Conservation (phyloP, 495 filamentous ascomycete genomes). For the Usnea hakonensis region DNA sequence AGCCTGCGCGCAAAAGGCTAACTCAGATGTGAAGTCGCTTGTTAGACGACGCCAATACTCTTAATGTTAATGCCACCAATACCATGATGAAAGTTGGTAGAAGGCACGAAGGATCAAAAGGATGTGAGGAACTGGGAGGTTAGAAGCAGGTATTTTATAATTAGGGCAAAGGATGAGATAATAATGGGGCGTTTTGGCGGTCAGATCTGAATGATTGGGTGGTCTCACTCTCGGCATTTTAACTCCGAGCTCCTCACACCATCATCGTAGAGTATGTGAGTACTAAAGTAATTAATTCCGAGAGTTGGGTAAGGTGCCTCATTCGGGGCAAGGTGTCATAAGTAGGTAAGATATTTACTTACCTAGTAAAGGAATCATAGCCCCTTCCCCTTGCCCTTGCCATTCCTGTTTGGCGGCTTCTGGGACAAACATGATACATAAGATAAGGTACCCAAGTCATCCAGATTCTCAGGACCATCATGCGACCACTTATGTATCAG, state of each 20-base stretch:
- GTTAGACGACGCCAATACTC: background rate
- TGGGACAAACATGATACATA: background rate
- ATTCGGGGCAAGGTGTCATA: background rate
- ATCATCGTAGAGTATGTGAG: too few relatives aligned
- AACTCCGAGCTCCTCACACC: background rate
- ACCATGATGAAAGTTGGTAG: too few relatives aligned
- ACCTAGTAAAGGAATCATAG: background rate
- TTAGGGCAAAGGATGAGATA: too few relatives aligned
- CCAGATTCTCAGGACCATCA: background rate
- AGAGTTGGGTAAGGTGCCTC: too few relatives aligned
- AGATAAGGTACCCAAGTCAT: too few relatives aligned
- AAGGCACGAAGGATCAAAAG: background rate
- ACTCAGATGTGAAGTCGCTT: background rate
- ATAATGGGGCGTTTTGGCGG: background rate
- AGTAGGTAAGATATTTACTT: too few relatives aligned
- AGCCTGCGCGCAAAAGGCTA: background rate
- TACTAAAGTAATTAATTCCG: too few relatives aligned
- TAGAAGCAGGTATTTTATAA: too few relatives aligned
- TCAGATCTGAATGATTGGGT: background rate
- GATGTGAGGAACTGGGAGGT: background rate
- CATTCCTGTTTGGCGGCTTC: background rate
- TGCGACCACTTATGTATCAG: background rate
- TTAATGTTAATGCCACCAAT: background rate
- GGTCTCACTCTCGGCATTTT: background rate
- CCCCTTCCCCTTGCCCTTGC: background rate